These are phyloP conservation scores for Mycoemilia scoparia DNA, from an alignment of 192 early-diverging fungal species.

Conservation along the genomic window DNA sequence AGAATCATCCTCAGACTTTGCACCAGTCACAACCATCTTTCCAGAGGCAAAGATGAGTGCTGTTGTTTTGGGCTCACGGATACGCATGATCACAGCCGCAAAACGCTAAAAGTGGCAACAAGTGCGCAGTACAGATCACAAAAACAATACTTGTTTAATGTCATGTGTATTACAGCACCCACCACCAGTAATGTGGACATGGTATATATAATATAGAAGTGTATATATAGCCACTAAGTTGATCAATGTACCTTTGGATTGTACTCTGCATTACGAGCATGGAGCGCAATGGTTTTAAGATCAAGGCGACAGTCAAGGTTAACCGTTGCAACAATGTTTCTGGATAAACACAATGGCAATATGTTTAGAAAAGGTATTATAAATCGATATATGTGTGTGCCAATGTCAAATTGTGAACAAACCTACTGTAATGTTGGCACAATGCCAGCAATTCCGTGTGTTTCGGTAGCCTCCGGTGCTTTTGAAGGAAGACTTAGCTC, in stretches of 20 bases:
- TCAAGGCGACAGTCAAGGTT: conserved; percentile 95
- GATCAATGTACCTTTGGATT: conserved; percentile 81
- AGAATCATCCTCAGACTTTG: conserved; percentile 94
- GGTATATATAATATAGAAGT: not conserved
- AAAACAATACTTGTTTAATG: conserved; percentile 4
- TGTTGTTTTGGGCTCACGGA: conserved; percentile 98
- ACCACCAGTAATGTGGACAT: not conserved
- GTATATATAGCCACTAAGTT: not conserved
- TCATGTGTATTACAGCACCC: not conserved
- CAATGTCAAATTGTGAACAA: not conserved
- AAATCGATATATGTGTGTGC: not conserved
- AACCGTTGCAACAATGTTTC: conserved; percentile 98
- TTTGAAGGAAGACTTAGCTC: not conserved
- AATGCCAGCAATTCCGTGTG: conserved; percentile 13
- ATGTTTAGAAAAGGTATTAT: not conserved
- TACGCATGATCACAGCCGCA: conserved; percentile 99
- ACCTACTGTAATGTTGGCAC: conserved; percentile 25
- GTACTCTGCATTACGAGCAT: conserved; percentile 99
- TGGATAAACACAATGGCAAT: conserved; percentile 10
- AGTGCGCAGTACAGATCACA: not conserved
- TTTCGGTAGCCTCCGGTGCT: conserved; percentile 2
- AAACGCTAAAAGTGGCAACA: conserved; percentile 58
- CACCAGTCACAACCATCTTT: conserved; percentile 98
- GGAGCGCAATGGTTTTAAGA: conserved; percentile 94
- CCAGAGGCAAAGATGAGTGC: conserved; percentile 98